Base-by-base conservation (phyloP, 2,329 filamentous ascomycete species). In the Volutella citrinella region DNA sequence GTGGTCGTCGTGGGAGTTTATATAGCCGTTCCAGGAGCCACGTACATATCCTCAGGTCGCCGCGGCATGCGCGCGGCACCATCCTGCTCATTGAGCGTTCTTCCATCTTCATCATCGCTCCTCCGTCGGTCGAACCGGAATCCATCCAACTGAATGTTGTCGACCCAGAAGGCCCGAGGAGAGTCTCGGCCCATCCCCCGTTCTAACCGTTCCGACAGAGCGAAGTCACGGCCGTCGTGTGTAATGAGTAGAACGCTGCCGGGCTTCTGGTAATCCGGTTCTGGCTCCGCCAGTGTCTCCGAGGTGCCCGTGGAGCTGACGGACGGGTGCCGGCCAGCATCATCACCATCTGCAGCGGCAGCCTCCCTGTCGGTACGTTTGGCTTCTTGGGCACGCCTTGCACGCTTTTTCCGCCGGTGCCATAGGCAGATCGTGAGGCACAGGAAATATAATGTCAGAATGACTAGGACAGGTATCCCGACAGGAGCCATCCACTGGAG, bases 401-500 rank as follows among this genome's bases (percentile, higher is more conserved):
- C n/a, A n/a, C 40, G 52, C 36, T 42, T 54, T 12, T 49, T 48
- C 5, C 54, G 52, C 8, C 54, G 52, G 38, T 52, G 52, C 18
- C 47, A 29, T 21, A 59, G 40, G 24, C 51, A 60, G 13, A 48
- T 48, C 9, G 50, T 34, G 10, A 61, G 32, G n/a, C 43, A 54
- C 1, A 55, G 18, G 20, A 44, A 46, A 34, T 61, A 61, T 12
- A 60, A 26, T 7, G 47, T 41, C 2, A 61, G 43, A 7, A 61
- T 40, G n/a, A 49, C 46, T 19, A 54, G 43, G 17, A 60, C 47
- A 19, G 54, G 53, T 10, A 61, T 52, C 14, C 54, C 42, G 7
- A 60, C 49, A 5, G 56, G 51, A 2, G 55, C 49, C 1, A 49
- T 47, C 54, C 51, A 57, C 27, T 47, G 48, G 14, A 52, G 40